Conservation (phyloP, 1,284 basidiomycete genomes). For the Sparassis latifolia region DNA sequence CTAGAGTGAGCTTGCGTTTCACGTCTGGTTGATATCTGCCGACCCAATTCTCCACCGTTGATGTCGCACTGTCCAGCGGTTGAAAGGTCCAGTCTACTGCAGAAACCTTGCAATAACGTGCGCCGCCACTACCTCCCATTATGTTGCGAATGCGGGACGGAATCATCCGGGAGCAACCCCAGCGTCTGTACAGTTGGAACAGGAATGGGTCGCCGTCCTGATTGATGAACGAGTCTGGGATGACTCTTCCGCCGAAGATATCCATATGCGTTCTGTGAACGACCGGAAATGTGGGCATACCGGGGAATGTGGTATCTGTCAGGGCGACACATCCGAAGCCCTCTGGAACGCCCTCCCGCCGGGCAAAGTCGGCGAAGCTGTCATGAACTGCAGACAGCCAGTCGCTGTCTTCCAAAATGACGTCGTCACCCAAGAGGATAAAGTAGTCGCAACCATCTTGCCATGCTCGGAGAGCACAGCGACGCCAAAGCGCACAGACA, state of each 20-base stretch:
- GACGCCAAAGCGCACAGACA: slow-evolving; percentile 49
- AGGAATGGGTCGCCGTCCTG: slow-evolving; percentile 56
- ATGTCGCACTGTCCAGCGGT: slow-evolving; percentile 35
- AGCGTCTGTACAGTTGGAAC: slow-evolving; percentile 54
- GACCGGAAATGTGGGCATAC: slow-evolving; percentile 57
- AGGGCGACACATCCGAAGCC: slow-evolving; percentile 57
- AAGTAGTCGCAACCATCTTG: slow-evolving; percentile 44
- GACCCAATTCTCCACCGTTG: slow-evolving; percentile 33
- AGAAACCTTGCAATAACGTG: slow-evolving; percentile 42
- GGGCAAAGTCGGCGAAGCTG: slow-evolving; percentile 32
- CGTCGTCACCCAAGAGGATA: slow-evolving; percentile 52
- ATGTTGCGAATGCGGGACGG: slow-evolving; percentile 34
- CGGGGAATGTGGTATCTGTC: slow-evolving; percentile 47
- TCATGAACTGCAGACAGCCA: slow-evolving; percentile 42
- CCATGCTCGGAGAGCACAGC: slow-evolving; percentile 42
- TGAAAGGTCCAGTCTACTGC: slow-evolving; percentile 43
- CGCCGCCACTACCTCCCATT: slow-evolving; percentile 38
- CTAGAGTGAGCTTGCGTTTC: slow-evolving; percentile 39
- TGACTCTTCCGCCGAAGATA: slow-evolving; percentile 43
- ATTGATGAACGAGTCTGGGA: slow-evolving; percentile 49
- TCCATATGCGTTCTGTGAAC: slow-evolving; percentile 49
- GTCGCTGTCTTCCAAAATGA: slow-evolving; percentile 39
- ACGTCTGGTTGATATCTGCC: slow-evolving; percentile 14
- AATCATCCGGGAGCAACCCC: slow-evolving; percentile 44
- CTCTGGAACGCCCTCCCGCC: slow-evolving; percentile 24